phyloP scores from a whole-genome alignment of 2,329 filamentous ascomycete species.

The Cadophora gregata region DNA sequence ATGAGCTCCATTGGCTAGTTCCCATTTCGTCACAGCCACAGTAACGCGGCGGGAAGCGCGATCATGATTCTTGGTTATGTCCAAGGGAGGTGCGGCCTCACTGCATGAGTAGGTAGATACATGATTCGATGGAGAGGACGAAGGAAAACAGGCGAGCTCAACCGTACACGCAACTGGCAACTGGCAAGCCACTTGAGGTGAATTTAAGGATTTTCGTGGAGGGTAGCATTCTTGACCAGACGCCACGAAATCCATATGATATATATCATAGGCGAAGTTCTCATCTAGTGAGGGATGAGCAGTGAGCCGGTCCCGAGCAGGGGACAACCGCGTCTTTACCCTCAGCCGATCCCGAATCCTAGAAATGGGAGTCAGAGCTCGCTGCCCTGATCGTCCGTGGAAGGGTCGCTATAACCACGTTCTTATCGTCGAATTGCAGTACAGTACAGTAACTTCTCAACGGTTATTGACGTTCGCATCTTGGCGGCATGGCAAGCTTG shows the following conservation, averaged over 20 bases:
- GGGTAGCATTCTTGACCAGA: background rate
- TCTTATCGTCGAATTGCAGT: constrained; percentile 11
- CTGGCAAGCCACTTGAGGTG: constrained; percentile 8
- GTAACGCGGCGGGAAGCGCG: background rate
- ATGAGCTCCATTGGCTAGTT: background rate
- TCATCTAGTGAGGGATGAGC: too few relatives aligned
- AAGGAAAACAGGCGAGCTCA: background rate
- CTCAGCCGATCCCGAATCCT: background rate
- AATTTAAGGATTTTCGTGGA: background rate
- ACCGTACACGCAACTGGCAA: background rate
- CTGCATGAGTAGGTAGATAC: background rate
- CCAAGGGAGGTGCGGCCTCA: constrained; percentile 7
- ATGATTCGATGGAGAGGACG: background rate
- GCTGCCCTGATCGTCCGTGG: background rate
- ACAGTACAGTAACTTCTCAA: background rate
- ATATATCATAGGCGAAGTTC: too few relatives aligned
- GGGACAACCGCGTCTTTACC: too few relatives aligned
- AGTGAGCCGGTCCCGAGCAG: constrained; percentile 2
- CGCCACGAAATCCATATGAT: background rate
- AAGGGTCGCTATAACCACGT: background rate
- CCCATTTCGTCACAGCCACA: constrained; percentile 1
- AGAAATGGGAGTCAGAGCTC: background rate
- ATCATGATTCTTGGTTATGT: constrained; percentile 9
- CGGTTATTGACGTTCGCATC: background rate
- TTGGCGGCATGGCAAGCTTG: background rate